Base-by-base conservation (phyloP, 352 stramenopile species). In the Globisporangium cederbergense region DNA sequence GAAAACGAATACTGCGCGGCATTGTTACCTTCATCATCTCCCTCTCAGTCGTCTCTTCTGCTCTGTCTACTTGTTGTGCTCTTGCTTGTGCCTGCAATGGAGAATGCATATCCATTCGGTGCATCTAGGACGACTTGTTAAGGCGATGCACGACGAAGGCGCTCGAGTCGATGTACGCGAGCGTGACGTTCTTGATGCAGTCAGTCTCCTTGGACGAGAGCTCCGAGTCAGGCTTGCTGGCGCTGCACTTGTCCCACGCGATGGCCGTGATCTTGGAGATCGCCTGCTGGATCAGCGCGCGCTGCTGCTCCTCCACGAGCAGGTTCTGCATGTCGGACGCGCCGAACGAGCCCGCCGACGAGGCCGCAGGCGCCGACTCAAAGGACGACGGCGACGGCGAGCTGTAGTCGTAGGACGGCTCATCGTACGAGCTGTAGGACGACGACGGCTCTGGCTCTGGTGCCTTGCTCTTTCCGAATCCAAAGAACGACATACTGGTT, bases 231-330 rank as follows among this genome's bases (percentile, higher is more conserved):
- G 87, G 86, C 68, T 92, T 94, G 74, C 68, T 82, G 56, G 81
- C 84, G 70, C 84, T 93, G 71, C 89, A 96, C 70, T 93, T 96
- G 71, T 96, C 88, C 87, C 87, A 96, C 36, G 87, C 89, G 58
- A 96, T 81, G 20, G 86, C 83, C 58, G 89, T 93, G 71, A 96
- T 93, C 82, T 96, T 96, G 62, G 84, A 86, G 59, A 96, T 84
- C 53, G 88, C 87, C 68, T 94, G 83, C 68, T 95, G 89, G 62
- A 96, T 91, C 40, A 95, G 58, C 55, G 83, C 86, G 62, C 86
- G 87, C 73, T 94, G 84, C 75, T 96, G 89, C 73, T 96, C 89
- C 68, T 94, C 85, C 73, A 93, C 74, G 54, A 96, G 77, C 55
- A 94, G 72, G 70, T 89, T 73, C 78, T 96, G 83, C 72, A 96